These are phyloP conservation scores for Fraxinus dipetala DNA, from an alignment of 305 asterid species.

Conservation along the genomic window DNA sequence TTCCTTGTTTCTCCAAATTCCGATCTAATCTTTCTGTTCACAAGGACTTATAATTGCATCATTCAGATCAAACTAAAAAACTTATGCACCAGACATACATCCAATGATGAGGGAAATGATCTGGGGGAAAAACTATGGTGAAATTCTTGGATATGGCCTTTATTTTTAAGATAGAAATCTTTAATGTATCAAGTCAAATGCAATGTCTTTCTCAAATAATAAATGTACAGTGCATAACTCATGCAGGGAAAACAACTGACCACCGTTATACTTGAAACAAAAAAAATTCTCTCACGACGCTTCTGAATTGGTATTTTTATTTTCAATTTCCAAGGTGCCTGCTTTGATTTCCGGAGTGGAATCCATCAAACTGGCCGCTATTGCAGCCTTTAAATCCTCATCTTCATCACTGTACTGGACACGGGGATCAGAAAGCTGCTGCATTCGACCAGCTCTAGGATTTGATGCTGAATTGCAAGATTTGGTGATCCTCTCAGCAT, in stretches of 20 bases:
- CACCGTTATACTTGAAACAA: background rate
- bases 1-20: background rate
- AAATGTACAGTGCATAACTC: background rate
- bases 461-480: constrained; percentile 21
- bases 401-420: constrained; percentile 53
- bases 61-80: background rate
- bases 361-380: constrained; percentile 86
- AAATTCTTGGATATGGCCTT: background rate
- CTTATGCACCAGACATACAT: background rate
- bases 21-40: background rate
- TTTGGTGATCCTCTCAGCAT: constrained; percentile 45
- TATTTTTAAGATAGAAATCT: background rate
- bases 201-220: background rate
- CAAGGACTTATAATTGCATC: background rate
- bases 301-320: constrained; percentile 30
- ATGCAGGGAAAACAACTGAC: background rate
- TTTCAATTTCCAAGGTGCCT: constrained; percentile 33
- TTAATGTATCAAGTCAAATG: background rate
- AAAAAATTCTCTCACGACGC: constrained; percentile 19
- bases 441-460: constrained; percentile 25
- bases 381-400: constrained; percentile 89
- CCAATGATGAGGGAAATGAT: background rate
- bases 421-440: constrained; percentile 24
- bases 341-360: constrained; percentile 39
- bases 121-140: background rate